phyloP scores from a whole-genome alignment of 192 early-diverging fungal species.

The Mortierella hygrophila region DNA sequence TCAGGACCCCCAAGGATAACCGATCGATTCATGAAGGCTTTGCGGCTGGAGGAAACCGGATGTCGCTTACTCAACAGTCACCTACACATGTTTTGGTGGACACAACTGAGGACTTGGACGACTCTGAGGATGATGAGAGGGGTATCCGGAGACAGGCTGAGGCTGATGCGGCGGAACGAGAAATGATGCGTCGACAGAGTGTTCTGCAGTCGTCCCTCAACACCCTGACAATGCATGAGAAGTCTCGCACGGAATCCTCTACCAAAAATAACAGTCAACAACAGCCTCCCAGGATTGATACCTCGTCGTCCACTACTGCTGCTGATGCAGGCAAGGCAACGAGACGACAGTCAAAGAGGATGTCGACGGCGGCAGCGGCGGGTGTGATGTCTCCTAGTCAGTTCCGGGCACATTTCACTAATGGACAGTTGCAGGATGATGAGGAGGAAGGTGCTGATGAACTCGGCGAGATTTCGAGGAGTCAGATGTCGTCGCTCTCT shows the following conservation, averaged over 20 bases:
- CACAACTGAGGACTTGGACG: conserved; percentile 34
- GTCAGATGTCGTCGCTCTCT: not conserved
- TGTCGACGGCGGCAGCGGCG: conserved; percentile 5
- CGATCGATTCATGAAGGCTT: conserved; percentile 40
- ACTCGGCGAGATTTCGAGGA: not conserved
- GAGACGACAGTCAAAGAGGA: conserved; percentile 17
- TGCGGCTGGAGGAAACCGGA: not conserved
- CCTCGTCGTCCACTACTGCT: not conserved
- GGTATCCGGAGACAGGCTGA: not conserved
- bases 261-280: not conserved
- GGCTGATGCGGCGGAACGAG: not conserved
- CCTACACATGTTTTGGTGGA: conserved; percentile 43
- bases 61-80: conserved; percentile 10
- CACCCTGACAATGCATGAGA: conserved; percentile 31
- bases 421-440: conserved; percentile 26
- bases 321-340: not conserved
- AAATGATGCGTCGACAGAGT: conserved; percentile 28
- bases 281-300: conserved; percentile 26
- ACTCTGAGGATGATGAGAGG: conserved; percentile 14
- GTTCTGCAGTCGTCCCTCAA: conserved; percentile 37
- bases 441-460: conserved; percentile 14
- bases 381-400: conserved; percentile 29
- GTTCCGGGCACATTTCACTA: conserved; percentile 34
- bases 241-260: not conserved
- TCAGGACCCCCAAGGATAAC: conserved; percentile 47